phyloP scores from a whole-genome alignment of 2,329 filamentous ascomycete genomes.

The Ceratocystis colombiana region DNA sequence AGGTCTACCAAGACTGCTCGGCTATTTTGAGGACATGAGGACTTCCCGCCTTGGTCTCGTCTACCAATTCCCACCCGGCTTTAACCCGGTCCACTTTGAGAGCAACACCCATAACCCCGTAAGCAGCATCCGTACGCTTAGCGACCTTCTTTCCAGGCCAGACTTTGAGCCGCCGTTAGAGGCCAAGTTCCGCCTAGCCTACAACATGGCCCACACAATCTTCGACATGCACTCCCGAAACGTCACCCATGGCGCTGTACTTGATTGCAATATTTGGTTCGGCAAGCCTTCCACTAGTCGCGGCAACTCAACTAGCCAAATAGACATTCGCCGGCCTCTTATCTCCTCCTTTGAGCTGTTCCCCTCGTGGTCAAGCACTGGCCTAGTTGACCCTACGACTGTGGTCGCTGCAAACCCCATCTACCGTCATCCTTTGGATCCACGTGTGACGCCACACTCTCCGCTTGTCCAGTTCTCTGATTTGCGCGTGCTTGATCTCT shows the following conservation, averaged over 20 bases:
- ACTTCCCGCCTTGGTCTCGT: conserved; percentile 62
- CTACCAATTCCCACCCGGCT: conserved; percentile 60
- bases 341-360: conserved; percentile 69
- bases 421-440: conserved; percentile 59
- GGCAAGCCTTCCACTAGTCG: conserved; percentile 40
- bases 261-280: conserved; percentile 58
- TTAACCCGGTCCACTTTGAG: conserved; percentile 31
- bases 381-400: conserved; percentile 30
- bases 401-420: conserved; percentile 32
- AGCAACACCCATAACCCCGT: conserved; percentile 38
- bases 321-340: conserved; percentile 58
- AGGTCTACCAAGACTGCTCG: conserved; percentile 50
- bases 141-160: conserved; percentile 43
- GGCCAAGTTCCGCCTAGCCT: conserved; percentile 63
- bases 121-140: conserved; percentile 45
- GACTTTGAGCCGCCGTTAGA: conserved; percentile 58
- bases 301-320: conserved; percentile 37
- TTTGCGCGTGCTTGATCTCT: conserved; percentile 55
- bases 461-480: conserved; percentile 43
- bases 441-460: conserved; percentile 41
- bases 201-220: conserved; percentile 61
- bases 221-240: conserved; percentile 62
- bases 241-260: conserved; percentile 60
- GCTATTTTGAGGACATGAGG: conserved; percentile 65
- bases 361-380: conserved; percentile 31